Evolutionary conservation across 2,329 filamentous ascomycete species (phyloP).

Genomic region (Phialophora tarda): DNA sequence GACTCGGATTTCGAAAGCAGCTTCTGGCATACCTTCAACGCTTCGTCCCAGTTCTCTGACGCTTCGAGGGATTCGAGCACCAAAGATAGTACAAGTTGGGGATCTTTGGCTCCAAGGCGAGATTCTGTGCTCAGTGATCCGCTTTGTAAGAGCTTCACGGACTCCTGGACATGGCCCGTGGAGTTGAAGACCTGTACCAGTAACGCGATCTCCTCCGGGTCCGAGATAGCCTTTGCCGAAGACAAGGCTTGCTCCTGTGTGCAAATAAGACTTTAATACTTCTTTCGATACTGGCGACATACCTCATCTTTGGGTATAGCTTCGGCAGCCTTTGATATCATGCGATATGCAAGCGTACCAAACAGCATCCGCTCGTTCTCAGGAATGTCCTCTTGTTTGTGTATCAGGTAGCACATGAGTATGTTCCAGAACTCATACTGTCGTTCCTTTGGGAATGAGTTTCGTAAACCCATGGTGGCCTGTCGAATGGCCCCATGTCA

Average conservation of each 20-base stretch:
- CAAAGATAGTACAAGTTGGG: slow-evolving; percentile 49
- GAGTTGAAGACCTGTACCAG: slow-evolving; percentile 52
- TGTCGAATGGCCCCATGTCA: slow-evolving; percentile 41
- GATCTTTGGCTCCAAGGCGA: slow-evolving; percentile 52
- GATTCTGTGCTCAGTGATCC: slow-evolving; percentile 51
- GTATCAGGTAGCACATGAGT: slow-evolving; percentile 52
- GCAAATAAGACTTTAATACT: slow-evolving; percentile 3
- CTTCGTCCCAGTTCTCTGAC: slow-evolving; percentile 49
- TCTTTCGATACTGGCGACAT: slow-evolving; percentile 36
- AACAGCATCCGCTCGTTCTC: slow-evolving; percentile 54
- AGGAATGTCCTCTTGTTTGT: slow-evolving; percentile 45
- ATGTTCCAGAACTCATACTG: slow-evolving; percentile 59
- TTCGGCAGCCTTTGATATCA: slow-evolving; percentile 55
- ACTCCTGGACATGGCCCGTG: slow-evolving; percentile 49
- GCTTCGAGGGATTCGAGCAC: slow-evolving; percentile 46
- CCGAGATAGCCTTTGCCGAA: slow-evolving; percentile 53
- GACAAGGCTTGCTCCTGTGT: slow-evolving; percentile 49
- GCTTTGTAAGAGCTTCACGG: slow-evolving; percentile 51
- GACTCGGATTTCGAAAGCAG: slow-evolving; percentile 47
- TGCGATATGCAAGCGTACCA: slow-evolving; percentile 57
- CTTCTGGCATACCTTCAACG: slow-evolving; percentile 45
- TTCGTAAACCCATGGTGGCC: slow-evolving; percentile 58
- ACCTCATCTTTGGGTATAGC: slow-evolving; percentile 53
- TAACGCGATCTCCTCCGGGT: slow-evolving; percentile 53
- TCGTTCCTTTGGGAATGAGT: slow-evolving; percentile 55